These are phyloP conservation scores for Turritis glabra DNA, from an alignment of 345 rosid species.

Conservation along the genomic window DNA sequence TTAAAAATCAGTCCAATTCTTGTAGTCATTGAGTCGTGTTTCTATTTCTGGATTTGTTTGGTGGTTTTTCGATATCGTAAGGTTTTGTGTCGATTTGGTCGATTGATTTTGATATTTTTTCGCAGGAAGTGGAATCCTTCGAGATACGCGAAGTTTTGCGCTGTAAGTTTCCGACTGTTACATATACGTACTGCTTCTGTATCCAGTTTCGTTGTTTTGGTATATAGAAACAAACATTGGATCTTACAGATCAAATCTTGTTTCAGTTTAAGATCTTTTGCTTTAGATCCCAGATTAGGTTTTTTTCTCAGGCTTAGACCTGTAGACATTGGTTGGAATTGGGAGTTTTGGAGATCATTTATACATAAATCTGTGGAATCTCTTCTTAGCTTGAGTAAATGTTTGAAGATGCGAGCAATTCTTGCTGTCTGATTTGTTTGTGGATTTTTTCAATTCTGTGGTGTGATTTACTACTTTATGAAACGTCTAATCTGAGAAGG, in stretches of 20 bases:
- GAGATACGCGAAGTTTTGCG: conserved; percentile 87
- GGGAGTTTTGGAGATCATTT: not conserved
- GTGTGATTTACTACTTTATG: not conserved
- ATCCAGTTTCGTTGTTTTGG: not conserved
- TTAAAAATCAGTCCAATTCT: not conserved
- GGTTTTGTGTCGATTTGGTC: not conserved
- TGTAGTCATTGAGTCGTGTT: conserved; percentile 19
- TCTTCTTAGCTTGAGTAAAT: not conserved
- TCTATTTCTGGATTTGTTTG: not conserved
- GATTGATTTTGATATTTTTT: not conserved
- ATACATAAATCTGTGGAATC: not conserved
- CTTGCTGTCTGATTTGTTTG: not conserved
- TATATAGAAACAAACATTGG: not conserved
- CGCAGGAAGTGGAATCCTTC: conserved; percentile 80
- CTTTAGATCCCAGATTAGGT: conserved; percentile 15
- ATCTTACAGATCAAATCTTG: not conserved
- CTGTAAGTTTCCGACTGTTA: conserved; percentile 51
- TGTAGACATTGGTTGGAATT: not conserved
- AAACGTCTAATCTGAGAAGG: conserved; percentile 2
- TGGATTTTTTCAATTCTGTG: not conserved
- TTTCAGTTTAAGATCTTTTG: not conserved
- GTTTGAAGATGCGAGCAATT: not conserved
- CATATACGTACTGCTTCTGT: not conserved
- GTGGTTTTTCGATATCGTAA: not conserved
- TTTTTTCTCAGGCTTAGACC: not conserved